phyloP scores from a whole-genome alignment of 768 basidiomycete genomes.

The Trametes gibbosa region DNA sequence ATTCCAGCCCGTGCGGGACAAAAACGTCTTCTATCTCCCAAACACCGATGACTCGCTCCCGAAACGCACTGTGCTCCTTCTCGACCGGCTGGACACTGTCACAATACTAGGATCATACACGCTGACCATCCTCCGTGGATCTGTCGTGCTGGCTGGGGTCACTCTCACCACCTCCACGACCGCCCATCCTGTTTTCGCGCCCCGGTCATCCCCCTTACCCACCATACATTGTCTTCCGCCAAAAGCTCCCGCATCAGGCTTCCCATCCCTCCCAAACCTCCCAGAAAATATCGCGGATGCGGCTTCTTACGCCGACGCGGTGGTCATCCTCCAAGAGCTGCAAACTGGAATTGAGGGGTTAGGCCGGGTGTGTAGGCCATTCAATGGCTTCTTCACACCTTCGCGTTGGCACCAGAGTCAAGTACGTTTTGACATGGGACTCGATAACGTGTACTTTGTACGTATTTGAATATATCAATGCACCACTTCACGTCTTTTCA shows the following conservation, averaged over 20 bases:
- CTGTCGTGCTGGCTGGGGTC: conserved; percentile 57
- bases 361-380: conserved; percentile 57
- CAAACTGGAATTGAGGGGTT: conserved; percentile 65
- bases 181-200: conserved; percentile 64
- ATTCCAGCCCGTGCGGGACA: conserved; percentile 43
- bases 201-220: conserved; percentile 77
- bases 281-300: conserved; percentile 16
- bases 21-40: conserved; percentile 47
- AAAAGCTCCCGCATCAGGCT: conserved; percentile 8
- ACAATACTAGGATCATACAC: conserved; percentile 67
- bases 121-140: conserved; percentile 61
- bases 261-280: conserved; percentile 1
- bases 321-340: conserved; percentile 58
- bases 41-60: conserved; percentile 18
- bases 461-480: conserved; percentile 17
- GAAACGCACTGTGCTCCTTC: conserved; percentile 34
- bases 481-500: too few species aligned
- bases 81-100: conserved; percentile 50
- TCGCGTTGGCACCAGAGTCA: conserved; percentile 41
- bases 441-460: conserved; percentile 52
- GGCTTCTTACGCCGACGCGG: conserved; percentile 27
- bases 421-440: conserved; percentile 38
- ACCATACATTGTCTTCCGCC: conserved; percentile 36
- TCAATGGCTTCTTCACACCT: conserved; percentile 61
- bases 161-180: conserved; percentile 40